Evolutionary conservation across 2,329 filamentous ascomycete species (phyloP).

Genomic region (Fusarium buharicum): DNA sequence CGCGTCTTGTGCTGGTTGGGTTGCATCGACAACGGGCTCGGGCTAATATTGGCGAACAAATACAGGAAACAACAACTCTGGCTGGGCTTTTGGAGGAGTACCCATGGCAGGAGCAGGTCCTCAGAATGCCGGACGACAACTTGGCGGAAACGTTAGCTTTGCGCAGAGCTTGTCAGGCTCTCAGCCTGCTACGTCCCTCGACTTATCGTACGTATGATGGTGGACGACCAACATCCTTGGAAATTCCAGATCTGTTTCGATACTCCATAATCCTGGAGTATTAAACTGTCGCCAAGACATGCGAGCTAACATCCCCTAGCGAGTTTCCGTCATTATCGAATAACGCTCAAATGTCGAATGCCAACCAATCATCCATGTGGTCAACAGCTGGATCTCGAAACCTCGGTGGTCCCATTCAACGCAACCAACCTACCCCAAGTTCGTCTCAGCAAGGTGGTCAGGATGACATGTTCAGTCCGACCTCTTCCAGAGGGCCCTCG

Average conservation of each 20-base stretch:
- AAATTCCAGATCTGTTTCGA: not conserved
- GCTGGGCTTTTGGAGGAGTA: conserved; percentile 72
- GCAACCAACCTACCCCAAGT: conserved; percentile 63
- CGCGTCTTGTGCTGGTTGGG: conserved; percentile 15
- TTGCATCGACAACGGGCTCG: conserved; percentile 14
- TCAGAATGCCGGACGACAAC: conserved; percentile 64
- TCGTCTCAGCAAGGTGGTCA: conserved; percentile 62
- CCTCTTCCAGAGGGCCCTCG: conserved; percentile 52
- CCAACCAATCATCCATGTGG: conserved; percentile 65
- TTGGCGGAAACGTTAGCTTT: conserved; percentile 71
- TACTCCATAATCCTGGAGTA: conserved; percentile 1
- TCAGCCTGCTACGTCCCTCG: conserved; percentile 69
- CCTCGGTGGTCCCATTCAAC: conserved; percentile 60
- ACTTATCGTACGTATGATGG: conserved; percentile 68
- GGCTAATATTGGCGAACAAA: conserved; percentile 41
- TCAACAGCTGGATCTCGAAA: conserved; percentile 61
- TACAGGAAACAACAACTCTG: conserved; percentile 62
- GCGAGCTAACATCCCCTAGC: conserved; percentile 53
- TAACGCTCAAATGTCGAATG: conserved; percentile 64
- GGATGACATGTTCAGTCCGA: conserved; percentile 58
- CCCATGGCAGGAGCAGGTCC: conserved; percentile 68
- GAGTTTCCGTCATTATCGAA: conserved; percentile 75
- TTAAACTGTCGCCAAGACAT: not conserved
- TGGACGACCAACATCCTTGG: not conserved
- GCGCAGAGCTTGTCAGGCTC: conserved; percentile 73